Conservation (phyloP, 2,329 filamentous ascomycete genomes). For the Aureobasidium uvarum region DNA sequence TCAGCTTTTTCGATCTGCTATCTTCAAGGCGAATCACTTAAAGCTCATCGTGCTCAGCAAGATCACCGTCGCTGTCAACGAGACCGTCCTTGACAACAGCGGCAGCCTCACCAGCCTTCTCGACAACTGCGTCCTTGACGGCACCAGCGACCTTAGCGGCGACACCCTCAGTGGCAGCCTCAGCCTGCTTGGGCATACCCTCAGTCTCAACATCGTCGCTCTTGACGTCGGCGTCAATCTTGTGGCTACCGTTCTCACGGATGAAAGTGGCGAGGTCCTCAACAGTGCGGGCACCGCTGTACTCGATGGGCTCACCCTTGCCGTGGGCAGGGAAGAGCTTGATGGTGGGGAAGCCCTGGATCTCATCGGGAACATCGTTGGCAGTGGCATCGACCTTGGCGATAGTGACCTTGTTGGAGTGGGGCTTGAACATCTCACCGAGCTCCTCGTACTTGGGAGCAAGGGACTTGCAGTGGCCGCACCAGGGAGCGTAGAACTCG, state of each 20-base stretch:
- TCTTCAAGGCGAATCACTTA: conserved; percentile 44
- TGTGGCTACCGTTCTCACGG: conserved; percentile 91
- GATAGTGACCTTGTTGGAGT: conserved; percentile 61
- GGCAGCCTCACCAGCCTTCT: conserved; percentile 36
- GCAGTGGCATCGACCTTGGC: conserved; percentile 92
- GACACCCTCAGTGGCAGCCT: conserved; percentile 38
- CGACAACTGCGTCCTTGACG: conserved; percentile 30
- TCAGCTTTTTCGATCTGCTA: conserved; percentile 13
- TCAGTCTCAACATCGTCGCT: conserved; percentile 54
- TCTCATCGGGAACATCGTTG: conserved; percentile 97
- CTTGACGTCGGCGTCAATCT: conserved; percentile 61
- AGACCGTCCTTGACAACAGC: conserved; percentile 36
- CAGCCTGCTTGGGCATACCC: conserved; percentile 48
- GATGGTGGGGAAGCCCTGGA: conserved; percentile 98
- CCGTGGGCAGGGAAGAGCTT: conserved; percentile 91
- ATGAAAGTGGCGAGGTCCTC: conserved; percentile 92
- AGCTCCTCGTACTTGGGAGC: conserved; percentile 68
- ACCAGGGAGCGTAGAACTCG: conserved; percentile 95
- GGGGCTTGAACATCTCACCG: conserved; percentile 54
- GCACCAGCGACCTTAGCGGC: conserved; percentile 41
- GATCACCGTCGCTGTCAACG: conserved; percentile 33
- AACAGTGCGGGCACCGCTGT: conserved; percentile 81
- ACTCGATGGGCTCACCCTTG: conserved; percentile 82
- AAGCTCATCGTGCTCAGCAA: conserved; percentile 68
- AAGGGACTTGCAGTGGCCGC: conserved; percentile 68